Evolutionary conservation across 306 rosid genomes (phyloP).

Genomic region (Cucumis hystrix): DNA sequence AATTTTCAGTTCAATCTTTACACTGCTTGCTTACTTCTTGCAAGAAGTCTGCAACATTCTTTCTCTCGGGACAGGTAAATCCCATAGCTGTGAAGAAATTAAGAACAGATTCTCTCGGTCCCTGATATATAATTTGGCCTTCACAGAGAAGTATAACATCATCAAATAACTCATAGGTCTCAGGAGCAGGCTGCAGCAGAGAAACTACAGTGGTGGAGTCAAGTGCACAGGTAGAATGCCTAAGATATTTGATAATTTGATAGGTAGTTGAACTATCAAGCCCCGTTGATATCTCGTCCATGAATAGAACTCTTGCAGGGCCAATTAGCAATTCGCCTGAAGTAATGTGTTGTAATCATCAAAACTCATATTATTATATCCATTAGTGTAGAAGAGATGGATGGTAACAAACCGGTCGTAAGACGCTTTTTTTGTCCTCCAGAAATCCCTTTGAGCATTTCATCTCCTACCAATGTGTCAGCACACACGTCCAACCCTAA

Average conservation of each 20-base stretch:
- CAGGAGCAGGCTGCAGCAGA: slow-evolving; percentile 98
- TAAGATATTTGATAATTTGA: slow-evolving; percentile 80
- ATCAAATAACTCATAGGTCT: slow-evolving; percentile 93
- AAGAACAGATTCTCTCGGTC: slow-evolving; percentile 66
- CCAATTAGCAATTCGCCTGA: slow-evolving; percentile 92
- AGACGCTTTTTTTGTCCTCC: slow-evolving; percentile 99
- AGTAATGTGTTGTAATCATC: slow-evolving; percentile 15
- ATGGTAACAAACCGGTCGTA: slow-evolving; percentile 59
- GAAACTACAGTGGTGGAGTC: slow-evolving; percentile 86
- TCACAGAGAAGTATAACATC: slow-evolving; percentile 84
- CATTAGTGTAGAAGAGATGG: slow-evolving; percentile 11
- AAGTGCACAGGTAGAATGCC: slow-evolving; percentile 77
- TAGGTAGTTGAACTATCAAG: slow-evolving; percentile 93
- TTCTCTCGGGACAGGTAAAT: slow-evolving; percentile 73
- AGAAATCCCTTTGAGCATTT: slow-evolving; percentile 97
- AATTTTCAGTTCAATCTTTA: slow-evolving; percentile 10
- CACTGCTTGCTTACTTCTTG: slow-evolving; percentile 81
- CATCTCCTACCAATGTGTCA: slow-evolving; percentile 98
- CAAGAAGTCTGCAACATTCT: slow-evolving; percentile 95
- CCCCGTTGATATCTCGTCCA: slow-evolving; percentile 99
- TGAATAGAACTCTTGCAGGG: slow-evolving; percentile 92
- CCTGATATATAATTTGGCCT: slow-evolving; percentile 93
- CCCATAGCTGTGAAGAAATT: slow-evolving; percentile 79
- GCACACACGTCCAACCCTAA: slow-evolving; percentile 98
- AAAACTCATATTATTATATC: slow-evolving; percentile 15